Base-by-base conservation (phyloP, 2,329 filamentous ascomycete species). In the Didymella segeticola region DNA sequence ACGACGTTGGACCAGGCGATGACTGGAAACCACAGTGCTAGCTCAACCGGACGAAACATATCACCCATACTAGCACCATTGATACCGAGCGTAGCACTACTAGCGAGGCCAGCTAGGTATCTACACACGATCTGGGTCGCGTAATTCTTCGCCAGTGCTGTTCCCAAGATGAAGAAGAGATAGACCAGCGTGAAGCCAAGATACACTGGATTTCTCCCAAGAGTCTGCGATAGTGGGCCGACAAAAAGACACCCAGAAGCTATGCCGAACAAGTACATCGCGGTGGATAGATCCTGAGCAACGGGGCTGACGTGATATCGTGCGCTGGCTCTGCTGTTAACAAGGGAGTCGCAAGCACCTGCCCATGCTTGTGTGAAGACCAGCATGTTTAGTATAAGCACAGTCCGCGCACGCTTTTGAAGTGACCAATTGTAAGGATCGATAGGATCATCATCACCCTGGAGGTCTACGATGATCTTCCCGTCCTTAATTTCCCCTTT, bases 251-350 rank as follows among this genome's bases (percentile, higher is more conserved):
- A 56, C 5, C 47, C 53, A 27, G 38, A 48, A 5, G 47, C 53
- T 5, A 56, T 48, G 12, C 53, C 53, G 29, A 56, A 48, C 10
- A 56, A 36, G 23, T 56, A 56, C 22, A 47, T 48, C 3, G 53
- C 47, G 1, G 42, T 52, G 12, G 53, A 26, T 2, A 47, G 31
- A 15, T 52, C 26, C 22, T 46, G n/a, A 3, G 43, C 53, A n/a
- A 56, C 53, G 14, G 29, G 33, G 25, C 53, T 51, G n/a, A 56
- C 47, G 12, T 52, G 26, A 17, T 36, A 56, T 17, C 19, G 8
- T 5, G 22, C 17, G 29, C 47, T 47, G 12, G 47, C 47, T 20
- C 38, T 50, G 58, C 25, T n/a, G 14, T 51, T 51, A 7, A 1
- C 47, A 7, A 51, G 25, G 9, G 47, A 51, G n/a, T 45, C 39